A percentile compares a stretch with the other conserved stretches of the same genome.
Conservation (phyloP, 192 early-diverging fungal species). For the Backusella westeae region DNA sequence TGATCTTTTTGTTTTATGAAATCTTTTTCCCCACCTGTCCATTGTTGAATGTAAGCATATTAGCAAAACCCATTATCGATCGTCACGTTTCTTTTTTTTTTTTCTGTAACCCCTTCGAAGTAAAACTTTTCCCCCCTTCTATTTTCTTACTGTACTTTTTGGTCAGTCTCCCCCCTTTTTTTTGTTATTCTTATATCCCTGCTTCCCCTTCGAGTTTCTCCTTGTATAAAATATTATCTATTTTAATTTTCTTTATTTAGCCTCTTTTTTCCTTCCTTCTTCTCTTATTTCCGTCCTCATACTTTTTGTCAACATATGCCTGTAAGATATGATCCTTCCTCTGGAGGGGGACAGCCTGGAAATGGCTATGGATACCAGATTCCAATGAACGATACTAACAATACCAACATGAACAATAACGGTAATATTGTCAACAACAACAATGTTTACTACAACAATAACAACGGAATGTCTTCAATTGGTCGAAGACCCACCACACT, state of each 20-base stretch:
- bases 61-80: background rate
- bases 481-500: constrained; percentile 26
- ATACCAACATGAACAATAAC: background rate
- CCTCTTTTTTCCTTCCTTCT: background rate
- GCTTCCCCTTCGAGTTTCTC: background rate
- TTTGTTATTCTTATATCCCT: background rate
- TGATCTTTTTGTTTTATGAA: background rate
- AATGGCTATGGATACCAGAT: background rate
- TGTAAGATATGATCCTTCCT: constrained; percentile 11
- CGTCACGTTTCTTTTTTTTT: background rate
- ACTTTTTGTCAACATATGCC: background rate
- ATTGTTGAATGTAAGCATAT: background rate
- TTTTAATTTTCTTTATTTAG: constrained; percentile 6
- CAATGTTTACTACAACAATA: background rate
- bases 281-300: background rate
- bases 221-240: background rate
- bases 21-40: background rate
- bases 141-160: background rate
- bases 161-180: background rate
- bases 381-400: background rate
- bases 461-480: background rate
- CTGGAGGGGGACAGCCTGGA: constrained; percentile 9
- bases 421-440: background rate
- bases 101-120: background rate
- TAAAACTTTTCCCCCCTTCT: background rate